These are phyloP conservation scores for Colletotrichum chrysophilum DNA, from an alignment of 2,329 filamentous ascomycete species.

Conservation along the genomic window DNA sequence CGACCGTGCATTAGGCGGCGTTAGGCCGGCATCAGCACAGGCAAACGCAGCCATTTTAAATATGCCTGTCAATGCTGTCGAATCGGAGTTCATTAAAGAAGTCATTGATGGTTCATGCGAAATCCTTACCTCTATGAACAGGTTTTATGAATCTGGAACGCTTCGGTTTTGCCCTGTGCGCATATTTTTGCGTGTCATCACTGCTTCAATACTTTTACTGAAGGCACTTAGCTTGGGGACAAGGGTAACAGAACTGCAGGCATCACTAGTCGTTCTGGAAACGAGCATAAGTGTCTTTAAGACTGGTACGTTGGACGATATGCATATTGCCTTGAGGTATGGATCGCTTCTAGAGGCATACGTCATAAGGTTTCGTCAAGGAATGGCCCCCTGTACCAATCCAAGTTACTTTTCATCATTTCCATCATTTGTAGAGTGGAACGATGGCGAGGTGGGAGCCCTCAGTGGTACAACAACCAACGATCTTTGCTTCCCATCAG, in stretches of 20 bases:
- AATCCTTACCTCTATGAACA: constrained; percentile 53
- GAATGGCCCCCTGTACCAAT: not conserved
- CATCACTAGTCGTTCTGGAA: not conserved
- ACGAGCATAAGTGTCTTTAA: not conserved
- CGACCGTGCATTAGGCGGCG: constrained; percentile 49
- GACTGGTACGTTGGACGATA: not conserved
- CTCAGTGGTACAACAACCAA: not conserved
- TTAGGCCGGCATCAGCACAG: constrained; percentile 7
- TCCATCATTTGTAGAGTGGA: not conserved
- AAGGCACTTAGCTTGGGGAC: constrained; percentile 26
- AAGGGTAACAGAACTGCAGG: not conserved
- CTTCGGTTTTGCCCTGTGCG: constrained; percentile 59
- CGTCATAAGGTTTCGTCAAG: not conserved
- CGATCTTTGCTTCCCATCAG: not conserved
- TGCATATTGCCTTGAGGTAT: not conserved
- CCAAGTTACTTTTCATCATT: not conserved
- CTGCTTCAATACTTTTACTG: constrained; percentile 60
- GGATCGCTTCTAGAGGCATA: not conserved
- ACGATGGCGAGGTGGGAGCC: not conserved
- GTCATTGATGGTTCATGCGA: constrained; percentile 59
- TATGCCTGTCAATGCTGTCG: constrained; percentile 47
- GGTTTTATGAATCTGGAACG: constrained; percentile 47
- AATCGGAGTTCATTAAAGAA: constrained; percentile 61
- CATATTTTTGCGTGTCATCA: constrained; percentile 58
- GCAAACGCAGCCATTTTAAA: constrained; percentile 29